Evolutionary conservation across 192 early-diverging fungal genomes (phyloP), one percentile per base, ranked within the genome.

Genomic region (Coemansia sp.): DNA sequence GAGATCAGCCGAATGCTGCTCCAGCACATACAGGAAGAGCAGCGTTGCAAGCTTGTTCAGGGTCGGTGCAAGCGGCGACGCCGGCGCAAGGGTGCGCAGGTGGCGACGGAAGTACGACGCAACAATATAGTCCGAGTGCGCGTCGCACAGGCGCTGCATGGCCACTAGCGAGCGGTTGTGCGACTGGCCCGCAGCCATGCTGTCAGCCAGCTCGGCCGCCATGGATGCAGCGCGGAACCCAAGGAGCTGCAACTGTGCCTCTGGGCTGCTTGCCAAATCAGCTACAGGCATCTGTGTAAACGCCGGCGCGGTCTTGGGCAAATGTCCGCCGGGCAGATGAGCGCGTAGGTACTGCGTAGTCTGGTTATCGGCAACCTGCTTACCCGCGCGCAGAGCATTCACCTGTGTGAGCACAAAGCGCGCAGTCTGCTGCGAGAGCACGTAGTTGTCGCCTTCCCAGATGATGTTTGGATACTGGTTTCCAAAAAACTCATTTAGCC

Each of bases 371-470:
- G 55, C 70, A 2, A 70, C 71, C 9, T 69, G 66, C 74, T 83
- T 83, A 47, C 14, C 82, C 2, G 76, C 70, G 12, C 82, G 70
- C 34, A 89, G 58, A n/a, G 71, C 75, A 50, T 83, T 84, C 66
- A 88, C 82, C 46, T 84, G 83, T 69, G 86, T 89, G 66, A 91
- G 57, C 25, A 95, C 78, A 73, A 90, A 93, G 37, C 91, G 89
- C 36, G 85, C 79, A 14, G 89, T 89, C 81, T 95, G 93, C 73
- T 93, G 93, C 5, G 90, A 89, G 61, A 95, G 68, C 18, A 95
- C 83, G 67, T 89, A 88, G 83, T 92, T 92, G 67, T 92, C 91
- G 50, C 91, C 91, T 70, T 92, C 91, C 87, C 86, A 90, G 52
- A 89, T 92, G 46, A 85, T 85, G 58, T 89, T 90, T 14, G 89